These are phyloP conservation scores for Datura wrightii DNA, from an alignment of 257 asterid species.

Conservation along the genomic window DNA sequence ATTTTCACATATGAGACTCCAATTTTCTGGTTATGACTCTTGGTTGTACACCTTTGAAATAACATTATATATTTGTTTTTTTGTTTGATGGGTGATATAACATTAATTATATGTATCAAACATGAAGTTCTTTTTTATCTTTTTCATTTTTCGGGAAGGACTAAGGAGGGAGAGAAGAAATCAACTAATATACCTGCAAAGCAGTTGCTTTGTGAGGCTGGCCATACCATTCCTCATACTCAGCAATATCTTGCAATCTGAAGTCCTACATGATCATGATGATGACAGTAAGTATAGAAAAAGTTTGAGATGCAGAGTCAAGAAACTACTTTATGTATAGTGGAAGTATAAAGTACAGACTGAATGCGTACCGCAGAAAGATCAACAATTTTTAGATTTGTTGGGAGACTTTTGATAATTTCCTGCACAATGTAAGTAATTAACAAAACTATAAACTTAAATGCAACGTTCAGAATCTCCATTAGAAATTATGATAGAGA, in stretches of 20 bases:
- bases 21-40: background rate
- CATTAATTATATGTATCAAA: background rate
- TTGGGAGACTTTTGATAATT: conserved; percentile 83
- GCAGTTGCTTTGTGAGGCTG: conserved; percentile 84
- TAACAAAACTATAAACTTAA: conserved; percentile 15
- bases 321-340: background rate
- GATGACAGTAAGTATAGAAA: background rate
- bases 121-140: background rate
- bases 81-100: background rate
- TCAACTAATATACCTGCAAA: conserved; percentile 63
- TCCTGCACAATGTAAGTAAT: conserved; percentile 57
- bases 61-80: background rate
- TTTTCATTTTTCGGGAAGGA: background rate
- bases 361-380: conserved; percentile 84
- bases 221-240: conserved; percentile 95
- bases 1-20: background rate
- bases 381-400: conserved; percentile 80
- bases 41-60: background rate
- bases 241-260: conserved; percentile 74
- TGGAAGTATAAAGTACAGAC: conserved; percentile 27
- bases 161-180: background rate
- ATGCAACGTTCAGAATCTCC: background rate
- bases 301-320: conserved; percentile 7
- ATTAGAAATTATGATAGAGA: background rate
- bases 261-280: conserved; percentile 71